Evolutionary conservation across 2,329 filamentous ascomycete species (phyloP).

Genomic region (Fusarium tjaetaba): DNA sequence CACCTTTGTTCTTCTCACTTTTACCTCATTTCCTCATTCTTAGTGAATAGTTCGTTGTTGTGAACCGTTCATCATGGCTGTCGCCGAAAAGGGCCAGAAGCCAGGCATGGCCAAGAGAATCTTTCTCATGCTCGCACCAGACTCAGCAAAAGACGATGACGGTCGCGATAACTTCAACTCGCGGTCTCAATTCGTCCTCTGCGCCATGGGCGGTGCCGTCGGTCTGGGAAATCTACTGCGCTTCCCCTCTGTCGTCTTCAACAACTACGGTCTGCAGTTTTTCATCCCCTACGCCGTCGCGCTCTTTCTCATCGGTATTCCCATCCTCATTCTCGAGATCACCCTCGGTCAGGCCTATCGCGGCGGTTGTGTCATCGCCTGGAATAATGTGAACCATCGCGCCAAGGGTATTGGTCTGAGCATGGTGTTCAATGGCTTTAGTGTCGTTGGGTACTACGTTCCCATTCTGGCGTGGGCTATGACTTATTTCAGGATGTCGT

Average conservation of each 20-base stretch:
- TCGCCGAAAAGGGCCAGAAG: slow-evolving; percentile 25
- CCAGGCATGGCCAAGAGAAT: slow-evolving; percentile 31
- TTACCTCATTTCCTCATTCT: no score
- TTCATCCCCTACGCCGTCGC: slow-evolving; percentile 65
- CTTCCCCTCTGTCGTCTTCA: slow-evolving; percentile 65
- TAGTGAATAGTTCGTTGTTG: no score
- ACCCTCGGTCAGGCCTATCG: slow-evolving; percentile 74
- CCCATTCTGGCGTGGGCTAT: slow-evolving; percentile 66
- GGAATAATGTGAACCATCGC: slow-evolving; percentile 58
- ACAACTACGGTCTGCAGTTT: slow-evolving; percentile 66
- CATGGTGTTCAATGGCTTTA: slow-evolving; percentile 59
- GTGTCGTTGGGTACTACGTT: slow-evolving; percentile 64
- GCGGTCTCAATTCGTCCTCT: slow-evolving; percentile 42
- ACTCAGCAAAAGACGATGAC: slow-evolving; percentile 39
- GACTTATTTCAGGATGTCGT: slow-evolving; percentile 64
- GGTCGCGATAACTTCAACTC: slow-evolving; percentile 43
- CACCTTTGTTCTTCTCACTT: background rate
- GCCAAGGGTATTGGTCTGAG: slow-evolving; percentile 62
- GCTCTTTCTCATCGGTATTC: slow-evolving; percentile 57
- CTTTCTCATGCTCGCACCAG: slow-evolving; percentile 33
- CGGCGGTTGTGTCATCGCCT: slow-evolving; percentile 61
- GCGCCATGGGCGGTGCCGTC: slow-evolving; percentile 58
- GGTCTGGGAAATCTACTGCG: slow-evolving; percentile 65
- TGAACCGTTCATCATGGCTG: slow-evolving; percentile 9
- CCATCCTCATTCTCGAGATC: slow-evolving; percentile 63